Evolutionary conservation across 2,329 filamentous ascomycete genomes (phyloP), one percentile per base, ranked within the genome.

Genomic region (Pseudogymnoascus sp.): DNA sequence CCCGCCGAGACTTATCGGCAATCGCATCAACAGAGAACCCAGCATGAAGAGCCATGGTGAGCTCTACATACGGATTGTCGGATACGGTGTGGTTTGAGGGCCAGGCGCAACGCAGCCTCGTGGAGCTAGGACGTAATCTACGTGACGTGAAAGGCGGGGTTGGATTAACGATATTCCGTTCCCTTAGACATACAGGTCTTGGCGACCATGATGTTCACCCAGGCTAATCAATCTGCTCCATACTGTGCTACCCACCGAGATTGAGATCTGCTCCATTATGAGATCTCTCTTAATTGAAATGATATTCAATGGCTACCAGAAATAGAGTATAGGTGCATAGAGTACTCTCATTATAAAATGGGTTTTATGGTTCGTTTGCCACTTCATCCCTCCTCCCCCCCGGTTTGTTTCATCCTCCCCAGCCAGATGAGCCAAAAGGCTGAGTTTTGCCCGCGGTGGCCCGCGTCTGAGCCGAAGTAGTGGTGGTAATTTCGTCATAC

Each of bases 1-100:
- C 91, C 74, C 91, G 91, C 64, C 91, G 88, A 67, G 91, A 89
- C 76, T 89, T 91, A 66, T 89, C 87, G 70, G 83, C 86, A 73
- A 94, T 85, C 71, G 91, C 85, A 68, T 89, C 84, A 63, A 87
- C 84, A 74, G 86, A 87, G 73, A 94, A 90, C 71, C 82, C 83
- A 72, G 77, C 78, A 75, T 83, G 82, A 76, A 86, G 86, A 77
- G 84, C 85, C 87, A 90, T 90, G 70, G 66, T 76, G 76, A 77
- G 77, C 78, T 79, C 78, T 76, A 76, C 78, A 80, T 53, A 33
- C 47, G 47, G 47, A 53, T 53, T 53, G 15, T 53, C 47, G 47
- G 43, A 33, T 30, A 33, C 47, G 47, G 47, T 33, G 47, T 53
- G 47, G 47, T 11, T 53, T 53, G 47, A 53, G 47, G 47, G 47